Percentiles rank a stretch among this genome's conserved stretches.
These are phyloP conservation scores for Scedosporium apiospermum DNA, from an alignment of 2,329 filamentous ascomycete genomes.

Conservation along the genomic window DNA sequence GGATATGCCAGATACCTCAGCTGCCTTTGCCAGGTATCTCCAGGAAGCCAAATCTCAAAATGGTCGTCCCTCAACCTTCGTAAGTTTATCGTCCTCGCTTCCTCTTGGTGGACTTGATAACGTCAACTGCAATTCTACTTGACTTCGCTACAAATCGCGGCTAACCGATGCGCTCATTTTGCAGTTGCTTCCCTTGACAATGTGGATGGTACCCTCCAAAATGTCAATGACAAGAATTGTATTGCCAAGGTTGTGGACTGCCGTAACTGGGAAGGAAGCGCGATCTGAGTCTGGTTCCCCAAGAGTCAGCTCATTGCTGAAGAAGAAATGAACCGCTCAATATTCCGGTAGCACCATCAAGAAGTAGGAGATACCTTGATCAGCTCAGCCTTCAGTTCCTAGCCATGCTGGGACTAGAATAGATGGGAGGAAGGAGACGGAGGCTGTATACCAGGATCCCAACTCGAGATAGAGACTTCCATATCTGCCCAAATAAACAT, in stretches of 20 bases:
- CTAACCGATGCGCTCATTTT: background rate
- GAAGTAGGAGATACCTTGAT: no score
- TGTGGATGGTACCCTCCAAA: background rate
- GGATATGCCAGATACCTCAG: background rate
- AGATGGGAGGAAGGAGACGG: no score
- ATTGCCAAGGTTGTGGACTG: background rate
- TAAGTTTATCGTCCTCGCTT: background rate
- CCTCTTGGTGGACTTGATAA: background rate
- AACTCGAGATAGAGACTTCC: no score
- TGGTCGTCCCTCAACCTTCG: background rate
- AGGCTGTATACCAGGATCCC: no score
- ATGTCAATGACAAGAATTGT: background rate
- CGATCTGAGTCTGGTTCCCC: background rate
- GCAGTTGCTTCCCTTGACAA: background rate
- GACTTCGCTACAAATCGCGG: background rate
- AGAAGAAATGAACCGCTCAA: background rate
- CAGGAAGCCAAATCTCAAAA: background rate
- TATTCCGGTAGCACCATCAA: no score
- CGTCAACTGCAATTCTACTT: background rate
- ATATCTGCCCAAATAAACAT: no score
- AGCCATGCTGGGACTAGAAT: no score
- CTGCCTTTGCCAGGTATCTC: background rate
- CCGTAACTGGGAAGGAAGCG: background rate
- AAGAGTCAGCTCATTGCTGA: background rate
- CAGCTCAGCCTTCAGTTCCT: no score